phyloP scores from a whole-genome alignment of 768 basidiomycete species.

The Gloeostereum incarnatum region DNA sequence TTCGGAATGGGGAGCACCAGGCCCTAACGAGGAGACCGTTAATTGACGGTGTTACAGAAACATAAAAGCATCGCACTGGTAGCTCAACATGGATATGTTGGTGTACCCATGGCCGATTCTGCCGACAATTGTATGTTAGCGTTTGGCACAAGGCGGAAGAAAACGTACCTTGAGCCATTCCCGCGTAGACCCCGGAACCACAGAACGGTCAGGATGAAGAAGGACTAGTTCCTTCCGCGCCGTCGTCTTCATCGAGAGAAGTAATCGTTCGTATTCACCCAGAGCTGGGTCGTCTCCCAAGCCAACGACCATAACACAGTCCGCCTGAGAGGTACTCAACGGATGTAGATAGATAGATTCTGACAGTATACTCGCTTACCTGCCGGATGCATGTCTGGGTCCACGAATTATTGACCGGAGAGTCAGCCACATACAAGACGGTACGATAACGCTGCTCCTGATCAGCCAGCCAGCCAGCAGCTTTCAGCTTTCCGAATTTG shows the following conservation, averaged over 20 bases:
- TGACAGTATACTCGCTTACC: constrained; percentile 24
- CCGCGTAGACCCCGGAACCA: constrained; percentile 84
- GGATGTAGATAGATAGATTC: neutral
- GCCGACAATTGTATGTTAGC: constrained; percentile 3
- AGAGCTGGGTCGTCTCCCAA: constrained; percentile 87
- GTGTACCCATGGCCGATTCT: constrained; percentile 95
- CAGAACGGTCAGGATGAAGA: constrained; percentile 85
- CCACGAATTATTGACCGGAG: constrained; percentile 92
- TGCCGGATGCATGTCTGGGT: constrained; percentile 97
- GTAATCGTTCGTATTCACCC: constrained; percentile 90
- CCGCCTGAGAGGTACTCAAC: constrained; percentile 42
- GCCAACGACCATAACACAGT: constrained; percentile 89
- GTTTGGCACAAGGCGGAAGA: neutral
- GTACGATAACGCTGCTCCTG: constrained; percentile 90
- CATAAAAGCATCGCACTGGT: constrained; percentile 37
- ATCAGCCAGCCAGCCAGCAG: constrained; percentile 90
- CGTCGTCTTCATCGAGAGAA: constrained; percentile 94
- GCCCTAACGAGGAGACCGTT: constrained; percentile 37
- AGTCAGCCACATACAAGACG: constrained; percentile 94
- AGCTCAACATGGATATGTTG: constrained; percentile 95
- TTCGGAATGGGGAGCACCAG: constrained; percentile 61
- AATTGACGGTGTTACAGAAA: constrained; percentile 6
- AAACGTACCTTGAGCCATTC: constrained; percentile 83
- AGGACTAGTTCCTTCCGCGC: constrained; percentile 96
- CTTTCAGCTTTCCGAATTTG: constrained; percentile 94